phyloP scores from a whole-genome alignment of 2,329 filamentous ascomycete species.

The Phaeosphaeria sp. region DNA sequence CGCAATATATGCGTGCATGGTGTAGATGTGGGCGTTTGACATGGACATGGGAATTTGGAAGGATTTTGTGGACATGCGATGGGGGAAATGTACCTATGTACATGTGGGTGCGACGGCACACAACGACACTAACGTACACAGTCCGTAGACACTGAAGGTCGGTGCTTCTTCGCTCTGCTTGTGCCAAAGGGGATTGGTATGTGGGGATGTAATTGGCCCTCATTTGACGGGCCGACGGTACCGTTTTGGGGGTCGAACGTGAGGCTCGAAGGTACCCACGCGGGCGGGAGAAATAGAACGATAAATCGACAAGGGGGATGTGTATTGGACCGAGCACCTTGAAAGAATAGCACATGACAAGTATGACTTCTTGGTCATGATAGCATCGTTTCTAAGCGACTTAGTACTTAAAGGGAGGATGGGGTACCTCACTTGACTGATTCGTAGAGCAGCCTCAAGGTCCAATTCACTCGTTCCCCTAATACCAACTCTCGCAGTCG shows the following conservation, averaged over 20 bases:
- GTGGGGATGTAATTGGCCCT: conserved; percentile 1
- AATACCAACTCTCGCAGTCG: conserved; percentile 1
- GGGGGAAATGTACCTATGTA: not conserved
- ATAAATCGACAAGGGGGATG: conserved; percentile 6
- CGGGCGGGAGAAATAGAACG: not conserved
- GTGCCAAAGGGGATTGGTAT: conserved; percentile 8
- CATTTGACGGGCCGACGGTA: conserved; percentile 22
- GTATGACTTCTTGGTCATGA: conserved; percentile 1
- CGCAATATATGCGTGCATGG: not conserved
- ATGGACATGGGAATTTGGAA: too few species aligned
- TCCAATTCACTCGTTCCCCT: conserved; percentile 1
- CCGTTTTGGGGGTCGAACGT: conserved; percentile 8
- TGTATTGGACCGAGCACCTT: conserved; percentile 1
- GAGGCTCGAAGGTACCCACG: not conserved
- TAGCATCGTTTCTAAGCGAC: not conserved
- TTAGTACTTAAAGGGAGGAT: conserved; percentile 13
- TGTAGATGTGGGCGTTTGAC: not conserved
- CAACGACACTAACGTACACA: too few species aligned
- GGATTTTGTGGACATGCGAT: not conserved
- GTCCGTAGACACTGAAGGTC: too few species aligned
- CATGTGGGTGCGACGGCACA: not conserved
- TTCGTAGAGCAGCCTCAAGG: conserved; percentile 3
- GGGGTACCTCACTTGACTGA: conserved; percentile 9
- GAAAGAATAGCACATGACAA: conserved; percentile 7
- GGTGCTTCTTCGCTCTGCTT: conserved; percentile 6